phyloP scores from a whole-genome alignment of 129 eudicot species.

The Apium graveolens region DNA sequence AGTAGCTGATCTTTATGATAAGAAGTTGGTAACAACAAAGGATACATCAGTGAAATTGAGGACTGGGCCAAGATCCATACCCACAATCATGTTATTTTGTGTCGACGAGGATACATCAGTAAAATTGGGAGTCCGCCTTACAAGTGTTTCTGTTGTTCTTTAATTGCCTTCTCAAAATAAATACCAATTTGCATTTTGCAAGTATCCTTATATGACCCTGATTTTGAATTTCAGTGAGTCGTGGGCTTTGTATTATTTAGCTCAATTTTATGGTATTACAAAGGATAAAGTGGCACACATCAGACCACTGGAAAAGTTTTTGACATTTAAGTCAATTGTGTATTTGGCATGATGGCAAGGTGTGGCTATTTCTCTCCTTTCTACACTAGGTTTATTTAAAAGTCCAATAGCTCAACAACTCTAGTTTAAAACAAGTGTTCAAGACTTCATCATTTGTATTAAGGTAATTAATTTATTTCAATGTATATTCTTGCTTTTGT shows the following conservation, averaged over 20 bases:
- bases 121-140: neutral
- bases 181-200: conserved; percentile 13
- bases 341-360: conserved; percentile 99
- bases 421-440: conserved; percentile 73
- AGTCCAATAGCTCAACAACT: conserved; percentile 75
- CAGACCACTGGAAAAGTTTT: conserved; percentile 73
- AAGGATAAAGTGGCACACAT: conserved; percentile 77
- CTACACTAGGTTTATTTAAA: conserved; percentile 61
- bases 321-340: conserved; percentile 93
- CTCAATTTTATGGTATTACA: conserved; percentile 76
- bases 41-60: no score
- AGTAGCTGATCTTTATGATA: no score
- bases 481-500: neutral
- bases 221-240: conserved; percentile 88
- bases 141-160: neutral
- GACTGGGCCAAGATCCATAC: neutral
- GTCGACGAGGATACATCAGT: neutral
- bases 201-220: conserved; percentile 91
- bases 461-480: conserved; percentile 51
- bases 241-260: conserved; percentile 94
- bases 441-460: conserved; percentile 84
- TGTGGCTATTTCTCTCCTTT: conserved; percentile 72
- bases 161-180: neutral
- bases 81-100: neutral
- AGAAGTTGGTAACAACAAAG: no score